Base-by-base conservation (phyloP, 2,329 filamentous ascomycete genomes). In the Conoideocrella luteorostrata region DNA sequence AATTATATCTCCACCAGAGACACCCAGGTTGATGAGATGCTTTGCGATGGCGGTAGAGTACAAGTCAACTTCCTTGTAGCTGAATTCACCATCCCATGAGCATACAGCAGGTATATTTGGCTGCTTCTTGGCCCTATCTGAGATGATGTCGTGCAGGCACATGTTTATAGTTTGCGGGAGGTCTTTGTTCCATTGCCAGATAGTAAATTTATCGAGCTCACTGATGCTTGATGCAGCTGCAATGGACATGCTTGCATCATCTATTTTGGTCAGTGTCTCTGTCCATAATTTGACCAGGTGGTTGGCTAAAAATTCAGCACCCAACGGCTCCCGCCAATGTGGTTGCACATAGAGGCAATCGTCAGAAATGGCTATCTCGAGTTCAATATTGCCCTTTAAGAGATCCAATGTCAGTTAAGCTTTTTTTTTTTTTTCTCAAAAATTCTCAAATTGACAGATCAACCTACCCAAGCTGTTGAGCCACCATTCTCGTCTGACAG, bases 61-160 rank as follows among this genome's bases (percentile, higher is more conserved):
- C 4, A 4, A 20, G 17, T 42, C 39, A 3, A 42, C 15, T 21
- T 42, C 30, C 7, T 35, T 32, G 39, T 42, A 42, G 2, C 30
- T 26, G 11, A 42, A 21, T 5, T 42, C 17, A 20, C 39, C 39
- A 67, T 48, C 44, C 54, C 5, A 67, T 72, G 46, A 65, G 65
- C 52, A 66, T 64, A 42, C 35, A 32, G 39, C 39, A 52, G 13
- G 15, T 22, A 33, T 41, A 10, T 13, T 10, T 7, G 29, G 29
- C 15, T 41, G 39, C 15, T 22, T 24, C n/a, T 7, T 20, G 12
- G 29, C 39, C 21, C 26, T 28, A 12, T 9, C 15, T 33, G 39
- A 34, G 29, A 41, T 41, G n/a, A 41, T 23, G 20, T 41, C 29
- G 23, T 41, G 39, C 13, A 41, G 17, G 29, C 39, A 41, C 23